Conservation (phyloP, 1,139 yeast species). For the Yamadazyma buinensis region DNA sequence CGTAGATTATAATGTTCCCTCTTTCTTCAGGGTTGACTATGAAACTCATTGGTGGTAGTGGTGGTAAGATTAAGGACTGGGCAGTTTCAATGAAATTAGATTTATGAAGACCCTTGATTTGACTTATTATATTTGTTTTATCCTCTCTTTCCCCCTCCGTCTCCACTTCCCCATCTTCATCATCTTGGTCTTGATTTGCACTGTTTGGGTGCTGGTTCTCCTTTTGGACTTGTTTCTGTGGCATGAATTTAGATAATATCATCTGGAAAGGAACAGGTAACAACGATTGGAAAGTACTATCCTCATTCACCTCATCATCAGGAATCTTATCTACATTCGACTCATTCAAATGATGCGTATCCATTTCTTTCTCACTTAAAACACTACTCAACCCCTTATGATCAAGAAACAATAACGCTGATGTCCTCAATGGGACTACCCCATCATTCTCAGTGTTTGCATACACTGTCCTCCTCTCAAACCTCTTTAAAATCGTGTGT, state of each 20-base stretch:
- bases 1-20: slow-evolving; percentile 36
- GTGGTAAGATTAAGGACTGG: slow-evolving; percentile 76
- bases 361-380: slow-evolving; percentile 19
- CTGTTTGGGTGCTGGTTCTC: background rate
- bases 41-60: slow-evolving; percentile 69
- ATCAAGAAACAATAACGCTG: slow-evolving; percentile 74
- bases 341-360: slow-evolving; percentile 9
- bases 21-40: slow-evolving; percentile 57
- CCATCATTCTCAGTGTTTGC: slow-evolving; percentile 87
- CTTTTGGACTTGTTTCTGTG: slow-evolving; percentile 33
- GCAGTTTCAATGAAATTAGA: slow-evolving; percentile 84
- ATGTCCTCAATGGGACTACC: slow-evolving; percentile 86
- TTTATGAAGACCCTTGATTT: slow-evolving; percentile 47
- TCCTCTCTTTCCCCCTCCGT: slow-evolving; percentile 1
- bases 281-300: slow-evolving; percentile 9
- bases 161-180: slow-evolving; percentile 12
- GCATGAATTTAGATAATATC: slow-evolving; percentile 41
- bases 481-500: slow-evolving; percentile 57
- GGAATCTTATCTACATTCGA: slow-evolving; percentile 17
- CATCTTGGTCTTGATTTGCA: slow-evolving; percentile 5
- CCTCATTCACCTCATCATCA: slow-evolving; percentile 13
- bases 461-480: slow-evolving; percentile 68
- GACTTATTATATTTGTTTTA: slow-evolving; percentile 6
- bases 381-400: slow-evolving; percentile 44
- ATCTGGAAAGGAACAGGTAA: slow-evolving; percentile 43